A percentile compares a stretch with the other conserved stretches of the same genome.
phyloP scores from a whole-genome alignment of 306 rosid species.

The Chamaecrista fasciculata region DNA sequence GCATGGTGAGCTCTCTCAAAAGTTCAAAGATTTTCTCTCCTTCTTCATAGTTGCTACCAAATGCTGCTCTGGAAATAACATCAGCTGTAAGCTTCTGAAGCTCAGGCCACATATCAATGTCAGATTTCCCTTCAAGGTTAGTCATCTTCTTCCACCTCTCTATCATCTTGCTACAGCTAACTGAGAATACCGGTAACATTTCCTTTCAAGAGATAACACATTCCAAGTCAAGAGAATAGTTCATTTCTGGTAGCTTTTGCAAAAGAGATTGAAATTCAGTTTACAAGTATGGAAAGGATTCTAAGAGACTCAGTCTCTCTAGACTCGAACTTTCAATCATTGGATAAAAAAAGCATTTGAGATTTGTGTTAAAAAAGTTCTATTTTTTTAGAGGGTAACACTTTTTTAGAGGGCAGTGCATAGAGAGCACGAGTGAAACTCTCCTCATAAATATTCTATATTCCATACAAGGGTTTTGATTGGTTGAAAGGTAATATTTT shows the following conservation, averaged over 20 bases:
- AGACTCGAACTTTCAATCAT: too few relatives aligned
- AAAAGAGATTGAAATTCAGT: neutral
- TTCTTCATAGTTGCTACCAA: constrained; percentile 48
- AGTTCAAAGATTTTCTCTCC: constrained; percentile 48
- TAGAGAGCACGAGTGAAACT: too few relatives aligned
- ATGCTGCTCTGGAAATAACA: constrained; percentile 45
- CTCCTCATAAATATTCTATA: too few relatives aligned
- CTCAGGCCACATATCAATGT: constrained; percentile 48
- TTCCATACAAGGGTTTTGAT: too few relatives aligned
- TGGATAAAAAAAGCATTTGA: too few relatives aligned
- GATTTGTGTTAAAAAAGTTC: too few relatives aligned
- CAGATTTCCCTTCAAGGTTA: constrained; percentile 29
- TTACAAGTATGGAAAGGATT: too few relatives aligned
- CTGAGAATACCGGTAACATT: constrained; percentile 39
- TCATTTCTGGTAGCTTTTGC: neutral
- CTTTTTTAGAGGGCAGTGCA: too few relatives aligned
- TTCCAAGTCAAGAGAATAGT: neutral
- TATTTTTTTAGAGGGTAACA: too few relatives aligned
- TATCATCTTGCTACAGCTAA: constrained; percentile 42
- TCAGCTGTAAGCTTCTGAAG: constrained; percentile 45
- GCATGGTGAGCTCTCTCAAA: constrained; percentile 39
- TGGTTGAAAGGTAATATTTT: too few relatives aligned
- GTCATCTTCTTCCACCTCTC: constrained; percentile 36
- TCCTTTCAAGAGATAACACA: constrained; percentile 6
- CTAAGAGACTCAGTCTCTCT: too few relatives aligned